Conservation (phyloP, 2,329 filamentous ascomycete species). For the Pseudogymnoascus sp. region DNA sequence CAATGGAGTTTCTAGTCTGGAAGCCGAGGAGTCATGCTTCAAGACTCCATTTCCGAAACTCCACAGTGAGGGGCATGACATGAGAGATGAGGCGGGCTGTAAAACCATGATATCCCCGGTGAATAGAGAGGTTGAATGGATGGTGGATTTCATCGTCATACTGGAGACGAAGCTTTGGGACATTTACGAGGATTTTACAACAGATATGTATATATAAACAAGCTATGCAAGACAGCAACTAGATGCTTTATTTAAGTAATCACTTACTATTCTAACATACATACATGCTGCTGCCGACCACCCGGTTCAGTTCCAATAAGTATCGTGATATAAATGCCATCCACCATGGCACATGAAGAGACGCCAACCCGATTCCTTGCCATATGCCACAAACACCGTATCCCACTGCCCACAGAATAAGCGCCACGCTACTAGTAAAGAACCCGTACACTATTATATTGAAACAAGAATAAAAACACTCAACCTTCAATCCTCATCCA, state of each 20-base stretch:
- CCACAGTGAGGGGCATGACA: neutral
- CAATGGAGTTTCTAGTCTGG: neutral
- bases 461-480: neutral
- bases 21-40: neutral
- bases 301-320: neutral
- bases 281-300: neutral
- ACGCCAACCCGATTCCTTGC: neutral
- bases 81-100: neutral
- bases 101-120: neutral
- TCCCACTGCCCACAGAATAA: conserved; percentile 8
- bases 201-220: neutral
- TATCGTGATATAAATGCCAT: conserved; percentile 1
- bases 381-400: conserved; percentile 7
- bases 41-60: neutral
- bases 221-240: neutral
- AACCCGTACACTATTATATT: conserved; percentile 2
- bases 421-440: conserved; percentile 6
- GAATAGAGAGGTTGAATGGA: neutral
- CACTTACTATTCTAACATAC: conserved; percentile 4
- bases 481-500: conserved; percentile 34
- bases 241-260: conserved; percentile 6
- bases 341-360: neutral
- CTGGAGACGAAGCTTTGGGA: neutral
- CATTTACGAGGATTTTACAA: neutral
- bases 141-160: neutral